Percentiles rank a stretch among this genome's conserved stretches.
These are phyloP conservation scores for Scenedesmus sp. DNA, from an alignment of 163 green algal genomes.

Conservation along the genomic window DNA sequence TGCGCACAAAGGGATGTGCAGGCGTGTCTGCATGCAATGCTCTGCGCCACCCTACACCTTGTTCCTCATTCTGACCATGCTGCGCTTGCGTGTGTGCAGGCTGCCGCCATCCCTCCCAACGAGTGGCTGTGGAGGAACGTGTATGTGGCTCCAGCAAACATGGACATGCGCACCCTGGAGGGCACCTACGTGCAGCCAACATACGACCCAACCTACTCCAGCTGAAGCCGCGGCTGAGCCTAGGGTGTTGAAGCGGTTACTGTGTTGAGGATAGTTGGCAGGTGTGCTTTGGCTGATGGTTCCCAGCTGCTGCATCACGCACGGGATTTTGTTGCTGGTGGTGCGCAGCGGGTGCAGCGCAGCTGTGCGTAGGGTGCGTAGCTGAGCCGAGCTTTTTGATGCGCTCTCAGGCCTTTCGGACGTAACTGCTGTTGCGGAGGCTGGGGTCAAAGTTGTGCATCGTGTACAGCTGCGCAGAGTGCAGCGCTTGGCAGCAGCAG, in stretches of 20 bases:
- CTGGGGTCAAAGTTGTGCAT: too few relatives aligned
- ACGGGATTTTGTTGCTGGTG: neutral
- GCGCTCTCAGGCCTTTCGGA: too few relatives aligned
- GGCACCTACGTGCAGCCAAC: slow-evolving; percentile 20
- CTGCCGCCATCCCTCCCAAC: slow-evolving; percentile 57
- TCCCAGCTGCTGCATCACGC: neutral
- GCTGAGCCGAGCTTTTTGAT: too few relatives aligned
- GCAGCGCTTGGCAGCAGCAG: too few relatives aligned
- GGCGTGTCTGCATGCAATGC: neutral
- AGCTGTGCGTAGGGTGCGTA: too few relatives aligned
- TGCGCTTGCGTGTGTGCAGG: slow-evolving; percentile 16
- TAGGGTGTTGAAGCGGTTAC: neutral
- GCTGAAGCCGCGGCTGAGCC: neutral
- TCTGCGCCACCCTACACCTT: neutral
- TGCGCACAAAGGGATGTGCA: neutral
- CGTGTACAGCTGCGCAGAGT: too few relatives aligned
- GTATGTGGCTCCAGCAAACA: slow-evolving; percentile 44
- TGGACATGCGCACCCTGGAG: slow-evolving; percentile 21
- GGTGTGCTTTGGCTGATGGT: neutral
- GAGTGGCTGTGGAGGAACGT: slow-evolving; percentile 74
- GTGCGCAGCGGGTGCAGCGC: too few relatives aligned
- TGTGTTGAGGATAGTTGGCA: neutral
- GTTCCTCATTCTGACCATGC: neutral
- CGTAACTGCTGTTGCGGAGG: too few relatives aligned
- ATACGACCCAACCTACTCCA: slow-evolving; percentile 48